A percentile compares a stretch with the other conserved stretches of the same genome.
These are phyloP conservation scores for Termitomyces sp. DNA, from an alignment of 768 basidiomycete species.

Conservation along the genomic window DNA sequence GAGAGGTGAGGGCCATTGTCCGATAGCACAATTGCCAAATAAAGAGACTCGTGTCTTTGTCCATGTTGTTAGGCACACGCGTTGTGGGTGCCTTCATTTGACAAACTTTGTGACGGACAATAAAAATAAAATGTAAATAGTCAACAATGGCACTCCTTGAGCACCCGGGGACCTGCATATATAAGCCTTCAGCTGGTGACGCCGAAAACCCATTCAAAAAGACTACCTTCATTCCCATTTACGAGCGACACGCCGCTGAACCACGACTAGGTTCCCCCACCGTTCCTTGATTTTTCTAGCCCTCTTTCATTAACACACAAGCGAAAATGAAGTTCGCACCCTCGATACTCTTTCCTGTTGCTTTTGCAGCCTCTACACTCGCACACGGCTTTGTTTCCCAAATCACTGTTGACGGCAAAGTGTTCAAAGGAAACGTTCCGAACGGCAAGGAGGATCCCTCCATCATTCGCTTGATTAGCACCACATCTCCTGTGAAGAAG, in stretches of 20 bases:
- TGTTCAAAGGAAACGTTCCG: conserved; percentile 31
- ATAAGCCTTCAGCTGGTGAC: background rate
- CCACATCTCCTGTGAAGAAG: conserved; percentile 42
- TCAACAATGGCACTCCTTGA: background rate
- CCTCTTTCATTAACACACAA: background rate
- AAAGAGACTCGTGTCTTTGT: background rate
- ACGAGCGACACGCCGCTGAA: background rate
- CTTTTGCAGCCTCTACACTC: conserved; percentile 30
- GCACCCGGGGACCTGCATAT: background rate
- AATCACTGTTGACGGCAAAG: conserved; percentile 34
- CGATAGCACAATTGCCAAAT: background rate
- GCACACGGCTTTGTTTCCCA: conserved; percentile 41
- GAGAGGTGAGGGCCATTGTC: background rate
- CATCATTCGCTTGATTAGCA: conserved; percentile 36
- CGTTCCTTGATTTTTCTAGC: conserved; percentile 2
- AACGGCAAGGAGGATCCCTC: conserved; percentile 19
- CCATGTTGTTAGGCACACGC: background rate
- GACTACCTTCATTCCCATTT: background rate
- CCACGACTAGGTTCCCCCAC: background rate
- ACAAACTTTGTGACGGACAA: background rate
- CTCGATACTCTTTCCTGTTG: conserved; percentile 26
- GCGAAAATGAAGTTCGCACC: conserved; percentile 19
- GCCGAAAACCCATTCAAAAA: background rate
- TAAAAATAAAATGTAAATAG: background rate
- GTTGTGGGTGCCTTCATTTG: background rate